Conservation (phyloP, 2,329 filamentous ascomycete species). For the Aspergillus ustus region DNA sequence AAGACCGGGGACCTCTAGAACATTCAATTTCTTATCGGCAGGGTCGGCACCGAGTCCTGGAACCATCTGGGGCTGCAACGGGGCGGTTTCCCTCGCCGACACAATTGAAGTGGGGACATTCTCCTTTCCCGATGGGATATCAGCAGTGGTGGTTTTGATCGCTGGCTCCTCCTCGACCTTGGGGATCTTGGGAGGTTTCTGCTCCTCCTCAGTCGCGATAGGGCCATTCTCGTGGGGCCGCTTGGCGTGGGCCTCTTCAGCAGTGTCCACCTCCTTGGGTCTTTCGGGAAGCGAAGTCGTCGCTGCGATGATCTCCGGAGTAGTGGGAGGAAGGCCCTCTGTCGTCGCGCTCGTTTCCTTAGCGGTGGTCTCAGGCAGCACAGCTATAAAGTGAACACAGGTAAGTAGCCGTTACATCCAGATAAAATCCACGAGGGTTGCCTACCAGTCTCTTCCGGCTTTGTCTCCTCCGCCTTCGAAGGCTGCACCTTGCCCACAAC, state of each 20-base stretch:
- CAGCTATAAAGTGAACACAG: background rate
- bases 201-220: conserved; percentile 35
- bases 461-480: conserved; percentile 3
- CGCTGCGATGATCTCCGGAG: conserved; percentile 17
- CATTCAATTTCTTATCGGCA: conserved; percentile 18
- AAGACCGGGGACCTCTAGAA: conserved; percentile 22
- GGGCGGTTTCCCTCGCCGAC: conserved; percentile 10
- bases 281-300: conserved; percentile 26
- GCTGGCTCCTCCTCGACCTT: conserved; percentile 34
- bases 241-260: conserved; percentile 34
- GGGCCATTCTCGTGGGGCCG: conserved; percentile 42
- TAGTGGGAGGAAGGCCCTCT: conserved; percentile 14
- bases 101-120: conserved; percentile 3
- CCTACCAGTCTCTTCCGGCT: conserved; percentile 14
- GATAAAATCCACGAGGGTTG: background rate
- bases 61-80: conserved; percentile 26
- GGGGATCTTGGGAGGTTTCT: conserved; percentile 41
- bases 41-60: conserved; percentile 27
- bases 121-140: conserved; percentile 12
- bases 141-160: conserved; percentile 8
- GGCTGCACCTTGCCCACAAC: conserved; percentile 16
- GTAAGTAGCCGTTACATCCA: conserved; percentile 10
- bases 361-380: conserved; percentile 12
- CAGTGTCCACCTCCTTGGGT: conserved; percentile 25
- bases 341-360: conserved; percentile 12